Percentiles rank a stretch among this genome's conserved stretches.
Conservation (phyloP, 352 stramenopile genomes). For the Pythium insidiosum region DNA sequence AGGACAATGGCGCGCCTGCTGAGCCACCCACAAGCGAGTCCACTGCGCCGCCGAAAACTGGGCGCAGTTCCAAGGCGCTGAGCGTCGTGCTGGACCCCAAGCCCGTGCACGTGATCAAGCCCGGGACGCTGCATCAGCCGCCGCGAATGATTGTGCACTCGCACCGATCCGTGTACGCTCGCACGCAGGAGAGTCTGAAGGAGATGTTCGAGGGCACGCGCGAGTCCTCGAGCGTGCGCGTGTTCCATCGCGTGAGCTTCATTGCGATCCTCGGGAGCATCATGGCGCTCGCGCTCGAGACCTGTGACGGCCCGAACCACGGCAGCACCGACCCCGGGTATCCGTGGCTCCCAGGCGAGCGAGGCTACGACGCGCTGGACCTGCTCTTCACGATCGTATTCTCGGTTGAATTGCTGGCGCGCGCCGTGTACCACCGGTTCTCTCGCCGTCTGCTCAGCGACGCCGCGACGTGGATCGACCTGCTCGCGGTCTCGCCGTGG, state of each 20-base stretch:
- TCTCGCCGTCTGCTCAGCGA: constrained; percentile 22
- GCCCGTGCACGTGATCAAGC: neutral
- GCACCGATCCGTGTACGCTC: constrained; percentile 13
- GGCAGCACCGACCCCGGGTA: constrained; percentile 46
- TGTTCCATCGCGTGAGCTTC: constrained; percentile 38
- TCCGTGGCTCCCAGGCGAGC: constrained; percentile 33
- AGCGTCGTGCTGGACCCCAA: neutral
- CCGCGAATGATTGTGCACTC: neutral
- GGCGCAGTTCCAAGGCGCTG: no score
- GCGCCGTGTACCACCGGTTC: constrained; percentile 20
- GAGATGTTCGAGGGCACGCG: constrained; percentile 33
- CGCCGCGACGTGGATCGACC: constrained; percentile 41
- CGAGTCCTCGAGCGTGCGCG: constrained; percentile 23
- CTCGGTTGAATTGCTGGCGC: constrained; percentile 39
- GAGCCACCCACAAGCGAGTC: no score
- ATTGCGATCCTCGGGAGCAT: constrained; percentile 46
- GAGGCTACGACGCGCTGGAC: constrained; percentile 26
- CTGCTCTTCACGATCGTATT: constrained; percentile 39
- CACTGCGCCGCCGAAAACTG: no score
- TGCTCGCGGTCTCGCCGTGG: constrained; percentile 45
- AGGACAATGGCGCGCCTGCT: no score
- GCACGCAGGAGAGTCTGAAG: constrained; percentile 25
- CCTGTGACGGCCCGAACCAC: constrained; percentile 50
- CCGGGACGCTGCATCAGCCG: no score
- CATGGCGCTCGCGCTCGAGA: constrained; percentile 38